phyloP scores from a whole-genome alignment of 441 rosid species.

The Euphorbia corollata region DNA sequence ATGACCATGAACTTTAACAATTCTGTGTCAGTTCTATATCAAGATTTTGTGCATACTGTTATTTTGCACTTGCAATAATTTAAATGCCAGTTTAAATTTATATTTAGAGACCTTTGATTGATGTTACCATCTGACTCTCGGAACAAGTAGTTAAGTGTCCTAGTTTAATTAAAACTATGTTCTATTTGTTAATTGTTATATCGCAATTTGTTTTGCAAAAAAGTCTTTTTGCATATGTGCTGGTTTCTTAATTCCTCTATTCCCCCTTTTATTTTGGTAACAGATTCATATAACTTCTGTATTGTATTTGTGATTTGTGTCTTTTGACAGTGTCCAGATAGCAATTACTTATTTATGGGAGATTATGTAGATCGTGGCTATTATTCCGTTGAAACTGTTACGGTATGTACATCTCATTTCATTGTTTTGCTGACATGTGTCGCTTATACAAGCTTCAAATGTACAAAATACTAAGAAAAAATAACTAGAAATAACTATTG shows the following conservation, averaged over 20 bases:
- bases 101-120: background rate
- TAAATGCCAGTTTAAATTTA: slow-evolving; percentile 2
- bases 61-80: background rate
- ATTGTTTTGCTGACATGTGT: background rate
- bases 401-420: slow-evolving; percentile 38
- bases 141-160: background rate
- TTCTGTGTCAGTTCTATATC: slow-evolving; percentile 19
- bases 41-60: background rate
- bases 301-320: slow-evolving; percentile 1
- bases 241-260: background rate
- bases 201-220: background rate
- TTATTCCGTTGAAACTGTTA: slow-evolving; percentile 86
- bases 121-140: background rate
- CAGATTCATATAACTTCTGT: background rate
- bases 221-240: background rate
- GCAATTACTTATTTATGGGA: slow-evolving; percentile 73
- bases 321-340: slow-evolving; percentile 55
- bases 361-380: slow-evolving; percentile 76
- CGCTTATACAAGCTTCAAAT: background rate
- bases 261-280: background rate
- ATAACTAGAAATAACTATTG: background rate
- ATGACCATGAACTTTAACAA: slow-evolving; percentile 17
- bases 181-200: background rate
- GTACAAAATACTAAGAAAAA: background rate
- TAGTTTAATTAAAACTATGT: background rate